phyloP scores from a whole-genome alignment of 495 filamentous ascomycete genomes.

The Penicillium robsamsonii region DNA sequence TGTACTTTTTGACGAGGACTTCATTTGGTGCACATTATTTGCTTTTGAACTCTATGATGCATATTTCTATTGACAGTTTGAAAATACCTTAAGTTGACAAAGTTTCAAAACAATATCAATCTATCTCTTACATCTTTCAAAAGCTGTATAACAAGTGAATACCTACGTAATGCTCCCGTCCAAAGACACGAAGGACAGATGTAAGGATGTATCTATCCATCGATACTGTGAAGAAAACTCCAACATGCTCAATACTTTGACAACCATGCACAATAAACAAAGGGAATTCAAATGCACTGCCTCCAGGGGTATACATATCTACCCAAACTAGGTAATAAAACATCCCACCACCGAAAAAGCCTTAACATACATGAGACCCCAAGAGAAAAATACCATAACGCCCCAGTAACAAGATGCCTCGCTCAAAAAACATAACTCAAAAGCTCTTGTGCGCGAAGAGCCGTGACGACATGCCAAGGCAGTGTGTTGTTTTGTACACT shows the following conservation, averaged over 20 bases:
- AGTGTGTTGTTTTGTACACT: constrained; percentile 60
- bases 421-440: constrained; percentile 44
- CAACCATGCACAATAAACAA: not conserved
- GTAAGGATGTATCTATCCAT: not conserved
- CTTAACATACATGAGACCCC: constrained; percentile 5
- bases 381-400: constrained; percentile 11
- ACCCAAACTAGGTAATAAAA: constrained; percentile 7
- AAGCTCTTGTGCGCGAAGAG: constrained; percentile 58
- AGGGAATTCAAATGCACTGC: constrained; percentile 2
- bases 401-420: constrained; percentile 1
- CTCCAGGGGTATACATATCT: constrained; percentile 11
- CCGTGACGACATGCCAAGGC: constrained; percentile 87
- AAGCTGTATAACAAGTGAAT: not conserved
- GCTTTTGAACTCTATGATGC: not conserved
- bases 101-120: not conserved
- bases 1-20: constrained; percentile 5
- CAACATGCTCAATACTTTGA: not conserved
- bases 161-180: not conserved
- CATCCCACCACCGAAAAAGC: constrained; percentile 8
- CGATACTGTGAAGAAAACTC: not conserved
- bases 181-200: not conserved
- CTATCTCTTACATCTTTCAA: not conserved
- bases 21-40: constrained; percentile 4
- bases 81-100: not conserved
- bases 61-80: not conserved